Evolutionary conservation across 1,284 basidiomycete genomes (phyloP), one percentile per base, ranked within the genome.

Genomic region (Coniferiporia sulphurascens): DNA sequence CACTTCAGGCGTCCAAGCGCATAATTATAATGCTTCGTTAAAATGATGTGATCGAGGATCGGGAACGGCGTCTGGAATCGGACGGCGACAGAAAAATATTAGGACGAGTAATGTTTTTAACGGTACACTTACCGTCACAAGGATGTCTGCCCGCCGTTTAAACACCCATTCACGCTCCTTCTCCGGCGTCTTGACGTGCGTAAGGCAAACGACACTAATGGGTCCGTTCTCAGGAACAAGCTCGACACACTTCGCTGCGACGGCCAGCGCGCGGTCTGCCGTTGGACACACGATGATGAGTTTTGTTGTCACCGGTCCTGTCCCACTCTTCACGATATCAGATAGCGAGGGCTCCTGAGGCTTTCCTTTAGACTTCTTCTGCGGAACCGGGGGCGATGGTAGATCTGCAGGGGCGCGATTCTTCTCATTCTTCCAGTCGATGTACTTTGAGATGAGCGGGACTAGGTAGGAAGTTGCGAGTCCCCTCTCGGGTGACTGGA

Each of bases 231-330:
- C 27, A 9, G 50, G 50, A 2, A 52, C 22, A 17, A 52, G 50
- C 9, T 52, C 27, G 32, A 32, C 22, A 17, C 50, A 52, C 36
- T 52, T 52, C 50, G 12, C 36, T 17, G 32, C 50, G 13, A 52
- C 27, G 10, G 32, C 50, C 17, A 32, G 22, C 50, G 50, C 50
- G 36, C 50, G 50, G 7, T 52, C 27, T 17, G 50, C 50, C 7
- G 50, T 52, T 1, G 50, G 50, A 8, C 50, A 52, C 17, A 52
- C n/a, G 50, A 52, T 35, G 22, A 52, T 52, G 32, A 52, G 32
- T 8, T 17, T 32, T 15, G 35, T 52, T n/a, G 50, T 32, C n/a
- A 8, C 27, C 8, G 50, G 50, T 4, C 50, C 50, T 17, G 32
- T 32, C n/a, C 17, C 50, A 3, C 12, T 43, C n/a, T 7, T 43